Percentiles rank a stretch among this genome's conserved stretches.
These are phyloP conservation scores for Drechslerella coelobrocha DNA, from an alignment of 2,329 filamentous ascomycete species.

Conservation along the genomic window DNA sequence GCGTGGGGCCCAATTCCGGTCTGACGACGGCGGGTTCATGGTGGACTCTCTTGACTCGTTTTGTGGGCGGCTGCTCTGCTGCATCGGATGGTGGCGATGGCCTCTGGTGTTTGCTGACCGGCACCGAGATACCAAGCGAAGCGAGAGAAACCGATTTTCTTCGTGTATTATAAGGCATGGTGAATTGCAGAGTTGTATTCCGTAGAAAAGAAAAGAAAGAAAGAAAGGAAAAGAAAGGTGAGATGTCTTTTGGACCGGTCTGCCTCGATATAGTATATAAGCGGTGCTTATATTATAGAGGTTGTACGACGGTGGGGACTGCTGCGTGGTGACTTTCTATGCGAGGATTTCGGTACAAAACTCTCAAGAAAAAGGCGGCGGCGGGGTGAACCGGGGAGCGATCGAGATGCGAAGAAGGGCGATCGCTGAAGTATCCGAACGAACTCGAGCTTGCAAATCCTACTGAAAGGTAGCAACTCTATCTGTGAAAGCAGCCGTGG, in stretches of 20 bases:
- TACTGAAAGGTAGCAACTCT: slow-evolving; percentile 31
- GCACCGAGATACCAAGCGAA: slow-evolving; percentile 88
- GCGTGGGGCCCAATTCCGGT: slow-evolving; percentile 68
- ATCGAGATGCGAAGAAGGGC: neutral
- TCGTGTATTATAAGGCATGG: slow-evolving; percentile 94
- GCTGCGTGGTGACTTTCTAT: neutral
- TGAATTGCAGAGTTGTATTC: slow-evolving; percentile 53
- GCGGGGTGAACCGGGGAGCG: slow-evolving; percentile 23
- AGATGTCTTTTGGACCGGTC: neutral
- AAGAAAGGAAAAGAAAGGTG: slow-evolving; percentile 35
- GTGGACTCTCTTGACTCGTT: slow-evolving; percentile 61
- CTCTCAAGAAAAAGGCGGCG: slow-evolving; percentile 28
- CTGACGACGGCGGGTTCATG: slow-evolving; percentile 55
- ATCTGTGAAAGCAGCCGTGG: slow-evolving; percentile 42
- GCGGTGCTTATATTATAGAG: neutral
- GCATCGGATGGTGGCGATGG: slow-evolving; percentile 69
- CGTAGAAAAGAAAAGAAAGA: neutral
- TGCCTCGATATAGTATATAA: neutral
- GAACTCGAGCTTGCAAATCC: slow-evolving; percentile 38
- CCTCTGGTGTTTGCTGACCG: slow-evolving; percentile 66
- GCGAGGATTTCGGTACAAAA: slow-evolving; percentile 27
- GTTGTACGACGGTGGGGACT: neutral
- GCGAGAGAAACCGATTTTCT: slow-evolving; percentile 93
- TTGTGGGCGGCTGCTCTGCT: slow-evolving; percentile 66
- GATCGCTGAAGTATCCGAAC: slow-evolving; percentile 34